Evolutionary conservation across 768 basidiomycete species (phyloP), one percentile per base, ranked within the genome.

Genomic region (Aureoboletus auriporus): DNA sequence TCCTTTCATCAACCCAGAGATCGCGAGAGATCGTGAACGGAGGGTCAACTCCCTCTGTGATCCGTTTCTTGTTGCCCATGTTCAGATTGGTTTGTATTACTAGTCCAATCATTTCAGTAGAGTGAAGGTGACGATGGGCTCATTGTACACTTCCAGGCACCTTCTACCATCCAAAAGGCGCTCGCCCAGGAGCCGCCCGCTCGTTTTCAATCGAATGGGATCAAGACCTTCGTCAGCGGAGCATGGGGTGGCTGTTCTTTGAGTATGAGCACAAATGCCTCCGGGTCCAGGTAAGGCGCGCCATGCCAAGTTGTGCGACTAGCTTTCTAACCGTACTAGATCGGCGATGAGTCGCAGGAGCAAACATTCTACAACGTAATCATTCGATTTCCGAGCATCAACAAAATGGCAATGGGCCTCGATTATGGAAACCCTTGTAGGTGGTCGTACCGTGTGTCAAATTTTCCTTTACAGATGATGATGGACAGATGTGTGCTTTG

Each of bases 161-260:
- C 6, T 69, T 65, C 30, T 69, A 69, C 48, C 61, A 55, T 11
- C 56, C 65, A 2, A 26, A 16, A n/a, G 40, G 29, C 35, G 57
- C 63, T 23, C 26, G 53, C 8, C 67, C 59, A 8, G 65, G 65
- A 38, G 56, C 57, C 14, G 64, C 73, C 14, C 77, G 81, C 8
- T 69, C 73, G 3, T 91, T 86, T 61, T 89, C 86, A 0, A 68
- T 82, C 5, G 89, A 91, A 65, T 88, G 81, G 76, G 78, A 85
- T 46, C 66, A 73, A 35, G 69, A 78, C 36, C 82, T 78, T 50
- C 62, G 67, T 35, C 51, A 57, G 8, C 53, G 71, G 37, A 74
- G 78, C 31, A 71, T 74, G 29, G 84, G 76, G 0, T 75, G 77
- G 62, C 62, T 89, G 16, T 63, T 70, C 29, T 80, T 90, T 30